Evolutionary conservation across 2,329 filamentous ascomycete species (phyloP).

Genomic region (Fusarium praegraminearum): DNA sequence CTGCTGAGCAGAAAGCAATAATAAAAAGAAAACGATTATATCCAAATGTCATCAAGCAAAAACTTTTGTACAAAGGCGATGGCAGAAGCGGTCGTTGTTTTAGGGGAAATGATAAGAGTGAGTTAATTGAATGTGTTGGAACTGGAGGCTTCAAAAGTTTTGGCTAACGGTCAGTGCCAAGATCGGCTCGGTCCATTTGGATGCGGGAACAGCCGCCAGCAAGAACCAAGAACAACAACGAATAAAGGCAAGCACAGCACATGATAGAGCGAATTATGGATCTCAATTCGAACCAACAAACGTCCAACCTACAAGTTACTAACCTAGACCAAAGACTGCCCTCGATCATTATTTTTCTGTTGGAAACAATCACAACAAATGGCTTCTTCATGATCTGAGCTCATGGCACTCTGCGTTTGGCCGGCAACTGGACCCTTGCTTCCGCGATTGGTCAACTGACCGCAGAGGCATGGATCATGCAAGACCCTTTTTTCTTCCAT

Average conservation of each 20-base stretch:
- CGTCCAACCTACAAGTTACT: not conserved
- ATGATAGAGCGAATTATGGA: not conserved
- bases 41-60: slow-evolving; percentile 4
- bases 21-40: not conserved
- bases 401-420: slow-evolving; percentile 8
- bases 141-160: slow-evolving; percentile 29
- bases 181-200: slow-evolving; percentile 35
- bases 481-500: slow-evolving; percentile 4
- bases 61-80: slow-evolving; percentile 2
- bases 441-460: slow-evolving; percentile 15
- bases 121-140: slow-evolving; percentile 9
- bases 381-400: slow-evolving; percentile 17
- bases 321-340: not conserved
- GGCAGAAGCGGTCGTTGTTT: slow-evolving; percentile 2
- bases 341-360: not conserved
- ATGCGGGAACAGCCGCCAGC: slow-evolving; percentile 38
- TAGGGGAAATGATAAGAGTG: not conserved
- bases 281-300: not conserved
- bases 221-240: not conserved
- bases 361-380: slow-evolving; percentile 3
- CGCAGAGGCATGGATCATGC: slow-evolving; percentile 7
- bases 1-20: not conserved
- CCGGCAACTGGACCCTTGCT: slow-evolving; percentile 9
- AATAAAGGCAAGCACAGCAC: slow-evolving; percentile 3
- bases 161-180: slow-evolving; percentile 36